Conservation (phyloP, 139 green algal species). For the Tetradesmus lagerheimii region DNA sequence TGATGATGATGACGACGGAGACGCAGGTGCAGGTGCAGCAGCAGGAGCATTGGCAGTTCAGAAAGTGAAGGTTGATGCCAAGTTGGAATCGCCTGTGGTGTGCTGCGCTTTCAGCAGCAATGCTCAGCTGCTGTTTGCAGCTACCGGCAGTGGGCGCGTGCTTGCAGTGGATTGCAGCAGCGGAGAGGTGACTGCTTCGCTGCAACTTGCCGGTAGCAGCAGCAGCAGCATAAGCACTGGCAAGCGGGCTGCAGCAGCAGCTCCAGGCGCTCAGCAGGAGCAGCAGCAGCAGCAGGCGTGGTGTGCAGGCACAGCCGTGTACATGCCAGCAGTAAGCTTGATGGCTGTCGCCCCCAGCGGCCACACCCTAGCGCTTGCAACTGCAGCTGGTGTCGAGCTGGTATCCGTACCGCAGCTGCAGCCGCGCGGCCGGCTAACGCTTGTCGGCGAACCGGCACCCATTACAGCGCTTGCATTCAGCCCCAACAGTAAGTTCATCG, state of each 20-base stretch:
- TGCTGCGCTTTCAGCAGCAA: conserved; percentile 54
- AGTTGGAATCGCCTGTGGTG: not conserved
- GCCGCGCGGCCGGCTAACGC: conserved; percentile 40
- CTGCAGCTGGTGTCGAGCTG: conserved; percentile 56
- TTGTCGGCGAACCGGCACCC: conserved; percentile 59
- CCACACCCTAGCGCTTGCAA: conserved; percentile 67
- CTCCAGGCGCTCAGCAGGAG: not conserved
- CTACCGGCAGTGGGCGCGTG: not conserved
- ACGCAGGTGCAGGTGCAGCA: not conserved
- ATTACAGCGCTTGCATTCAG: conserved; percentile 70
- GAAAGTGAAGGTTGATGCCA: conserved; percentile 14
- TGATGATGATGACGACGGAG: not conserved
- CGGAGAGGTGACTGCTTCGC: conserved; percentile 5
- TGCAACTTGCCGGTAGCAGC: not conserved
- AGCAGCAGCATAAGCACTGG: not conserved
- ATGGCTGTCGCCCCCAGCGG: conserved; percentile 77
- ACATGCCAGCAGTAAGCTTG: conserved; percentile 59
- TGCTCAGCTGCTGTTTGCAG: conserved; percentile 47
- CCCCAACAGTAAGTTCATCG: conserved; percentile 61
- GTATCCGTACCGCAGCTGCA: conserved; percentile 34
- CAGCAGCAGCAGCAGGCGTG: conserved; percentile 32
- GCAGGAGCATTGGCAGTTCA: not conserved
- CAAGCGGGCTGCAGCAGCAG: conserved; percentile 18
- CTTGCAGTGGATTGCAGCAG: conserved; percentile 5
- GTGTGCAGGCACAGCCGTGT: not conserved